phyloP scores from a whole-genome alignment of 495 filamentous ascomycete species.

The Aspergillus ellipticus region DNA sequence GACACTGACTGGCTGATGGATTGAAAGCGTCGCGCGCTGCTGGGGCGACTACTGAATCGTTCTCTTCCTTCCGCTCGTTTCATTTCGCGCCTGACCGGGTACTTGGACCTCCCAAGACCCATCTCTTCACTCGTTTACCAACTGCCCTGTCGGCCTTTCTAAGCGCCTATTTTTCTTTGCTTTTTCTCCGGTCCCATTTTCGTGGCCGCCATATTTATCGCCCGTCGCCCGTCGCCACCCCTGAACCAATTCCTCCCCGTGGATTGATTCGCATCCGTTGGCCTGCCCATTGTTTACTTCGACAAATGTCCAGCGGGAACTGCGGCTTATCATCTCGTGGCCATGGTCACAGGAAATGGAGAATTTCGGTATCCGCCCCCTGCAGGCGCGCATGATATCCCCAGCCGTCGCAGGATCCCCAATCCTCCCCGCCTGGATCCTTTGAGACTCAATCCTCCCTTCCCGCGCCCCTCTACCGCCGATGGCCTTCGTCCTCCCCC shows the following conservation, averaged over 20 bases:
- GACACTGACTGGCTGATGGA: constrained; percentile 20
- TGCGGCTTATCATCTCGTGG: constrained; percentile 39
- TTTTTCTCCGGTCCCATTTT: constrained; percentile 7
- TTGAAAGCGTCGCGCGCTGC: constrained; percentile 9
- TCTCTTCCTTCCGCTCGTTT: constrained; percentile 15
- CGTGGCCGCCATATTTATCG: not conserved
- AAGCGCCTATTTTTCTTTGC: constrained; percentile 3
- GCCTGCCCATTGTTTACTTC: constrained; percentile 3
- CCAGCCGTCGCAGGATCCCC: constrained; percentile 32
- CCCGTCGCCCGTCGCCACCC: not conserved
- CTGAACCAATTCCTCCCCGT: constrained; percentile 2
- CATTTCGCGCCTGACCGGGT: constrained; percentile 12
- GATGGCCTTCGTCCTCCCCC: constrained; percentile 22
- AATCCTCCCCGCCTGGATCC: constrained; percentile 34
- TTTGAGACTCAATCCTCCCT: constrained; percentile 31
- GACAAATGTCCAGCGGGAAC: constrained; percentile 48
- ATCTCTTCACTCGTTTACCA: constrained; percentile 17
- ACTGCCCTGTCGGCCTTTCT: constrained; percentile 1
- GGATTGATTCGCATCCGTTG: not conserved
- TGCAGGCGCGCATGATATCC: constrained; percentile 30
- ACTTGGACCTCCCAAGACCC: not conserved
- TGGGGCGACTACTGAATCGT: not conserved
- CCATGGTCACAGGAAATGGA: constrained; percentile 51
- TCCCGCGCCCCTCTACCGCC: constrained; percentile 24
- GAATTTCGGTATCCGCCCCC: constrained; percentile 35